Base-by-base conservation (phyloP, 257 asterid species). In the Haberlea rhodopensis region DNA sequence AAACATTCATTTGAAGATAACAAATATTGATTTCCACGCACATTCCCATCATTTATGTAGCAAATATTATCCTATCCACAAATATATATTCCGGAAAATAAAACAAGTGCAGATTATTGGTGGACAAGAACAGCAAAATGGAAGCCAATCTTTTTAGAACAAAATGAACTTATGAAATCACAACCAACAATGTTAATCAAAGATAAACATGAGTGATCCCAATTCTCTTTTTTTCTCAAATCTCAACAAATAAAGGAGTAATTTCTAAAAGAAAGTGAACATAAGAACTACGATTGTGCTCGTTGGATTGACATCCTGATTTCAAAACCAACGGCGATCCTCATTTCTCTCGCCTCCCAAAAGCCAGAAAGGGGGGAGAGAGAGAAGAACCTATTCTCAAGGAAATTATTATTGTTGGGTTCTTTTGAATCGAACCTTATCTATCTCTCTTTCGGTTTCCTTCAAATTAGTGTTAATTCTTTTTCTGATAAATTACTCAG, bases 321-420 rank as follows among this genome's bases (percentile, higher is more conserved):
- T 71, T 79, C 52, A 56, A 60, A 67, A 54, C 73, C 54, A 48
- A 78, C 79, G 88, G 87, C 40, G 62, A 71, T 68, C 81, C 82
- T 69, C 62, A 26, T 49, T 81, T 80, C 73, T 80, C 82, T 73
- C n/a, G n/a, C 80, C 66, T 53, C 57, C 51, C 77, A 37, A 34
- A 75, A 31, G 34, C 43, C 72, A 57, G 9, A 23, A 37, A 61
- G 49, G 29, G 61, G 61, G 3, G 62, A 53, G 16, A 71, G 62
- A 53, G 24, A 60, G 66, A 63, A 57, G 68, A 62, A 63, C 66
- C 68, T 57, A 55, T 59, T 63, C 70, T 70, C 54, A 60, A 77
- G 57, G 34, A 64, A 65, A 21, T 20, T 55, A 37, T 68, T 62
- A 49, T 45, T 37, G 68, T 58, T 20, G 74, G 74, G 67, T 71